Evolutionary conservation across 352 stramenopile genomes (phyloP), one percentile per base, ranked within the genome.

Genomic region (Phytophthora podocarpi): DNA sequence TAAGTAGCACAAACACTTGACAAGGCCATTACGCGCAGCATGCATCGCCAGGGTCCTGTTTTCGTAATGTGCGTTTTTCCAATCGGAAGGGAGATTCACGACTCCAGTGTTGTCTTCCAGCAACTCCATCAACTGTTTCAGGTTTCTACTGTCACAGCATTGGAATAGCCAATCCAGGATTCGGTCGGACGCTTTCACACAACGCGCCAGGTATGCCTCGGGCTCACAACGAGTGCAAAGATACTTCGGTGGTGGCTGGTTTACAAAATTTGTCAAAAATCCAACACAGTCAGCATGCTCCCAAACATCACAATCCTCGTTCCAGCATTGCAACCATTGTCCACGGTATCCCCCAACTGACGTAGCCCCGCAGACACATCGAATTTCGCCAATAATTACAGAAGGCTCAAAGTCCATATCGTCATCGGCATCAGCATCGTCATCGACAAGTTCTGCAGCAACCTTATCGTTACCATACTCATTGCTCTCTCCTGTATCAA

Each of bases 251-350:
- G 59, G 24, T 24, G 36, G 39, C 11, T 53, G 18, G 5, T 16
- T 61, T 24, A 70, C 68, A 40, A 52, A 53, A 27, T 27, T 51
- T 36, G 62, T 63, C 31, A 90, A 52, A 39, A 83, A 48, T 9
- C 83, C 83, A 21, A 91, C 77, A 51, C 85, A 93, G 12, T 90
- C 82, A 5, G 80, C 80, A 46, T 93, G 85, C 58, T 91, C 79
- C 82, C 82, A 91, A 32, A 74, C 50, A 27, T 67, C 68, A 24
- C 85, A 93, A 23, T 85, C 74, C 31, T 83, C 68, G 18, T 80
- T 80, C 49, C 70, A 82, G 57, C 85, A 93, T 60, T 89, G 78
- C 4, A 91, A 20, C 85, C 85, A 93, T 26, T 77, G 73, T 0
- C 85, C 85, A 5, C 68, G 64, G 46, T 93, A 93, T 7, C 58